phyloP scores from a whole-genome alignment of 306 rosid species.

The Gynostemma pentaphyllum region DNA sequence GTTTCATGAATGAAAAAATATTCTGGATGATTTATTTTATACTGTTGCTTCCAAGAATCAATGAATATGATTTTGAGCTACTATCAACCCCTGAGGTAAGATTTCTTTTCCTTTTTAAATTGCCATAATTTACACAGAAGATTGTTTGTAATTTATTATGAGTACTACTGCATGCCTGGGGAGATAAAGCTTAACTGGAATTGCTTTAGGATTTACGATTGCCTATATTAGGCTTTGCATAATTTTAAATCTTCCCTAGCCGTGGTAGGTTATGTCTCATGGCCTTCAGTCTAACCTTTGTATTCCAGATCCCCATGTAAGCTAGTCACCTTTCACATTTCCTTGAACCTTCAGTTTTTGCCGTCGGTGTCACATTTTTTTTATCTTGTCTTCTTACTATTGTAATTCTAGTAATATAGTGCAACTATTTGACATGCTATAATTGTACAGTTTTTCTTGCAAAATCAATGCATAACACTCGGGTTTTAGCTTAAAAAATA shows the following conservation, averaged over 20 bases:
- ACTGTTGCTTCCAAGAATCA: constrained; percentile 62
- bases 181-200: not conserved
- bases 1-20: constrained; percentile 51
- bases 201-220: not conserved
- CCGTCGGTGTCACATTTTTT: not conserved
- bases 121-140: not conserved
- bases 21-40: constrained; percentile 91
- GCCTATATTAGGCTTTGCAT: not conserved
- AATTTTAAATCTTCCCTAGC: not conserved
- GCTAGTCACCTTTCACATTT: not conserved
- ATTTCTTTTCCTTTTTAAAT: constrained; percentile 9
- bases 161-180: not conserved
- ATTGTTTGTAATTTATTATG: constrained; percentile 2
- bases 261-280: not conserved
- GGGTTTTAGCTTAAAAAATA: not conserved
- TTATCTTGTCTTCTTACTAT: not conserved
- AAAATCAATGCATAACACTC: not conserved
- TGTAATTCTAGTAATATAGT: not conserved
- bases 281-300: not conserved
- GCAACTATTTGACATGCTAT: not conserved
- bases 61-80: constrained; percentile 45
- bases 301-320: not conserved
- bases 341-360: not conserved
- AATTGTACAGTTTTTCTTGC: not conserved
- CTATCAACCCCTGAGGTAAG: constrained; percentile 69